Evolutionary conservation across 768 basidiomycete genomes (phyloP).

Genomic region (Tulasnella sp.): DNA sequence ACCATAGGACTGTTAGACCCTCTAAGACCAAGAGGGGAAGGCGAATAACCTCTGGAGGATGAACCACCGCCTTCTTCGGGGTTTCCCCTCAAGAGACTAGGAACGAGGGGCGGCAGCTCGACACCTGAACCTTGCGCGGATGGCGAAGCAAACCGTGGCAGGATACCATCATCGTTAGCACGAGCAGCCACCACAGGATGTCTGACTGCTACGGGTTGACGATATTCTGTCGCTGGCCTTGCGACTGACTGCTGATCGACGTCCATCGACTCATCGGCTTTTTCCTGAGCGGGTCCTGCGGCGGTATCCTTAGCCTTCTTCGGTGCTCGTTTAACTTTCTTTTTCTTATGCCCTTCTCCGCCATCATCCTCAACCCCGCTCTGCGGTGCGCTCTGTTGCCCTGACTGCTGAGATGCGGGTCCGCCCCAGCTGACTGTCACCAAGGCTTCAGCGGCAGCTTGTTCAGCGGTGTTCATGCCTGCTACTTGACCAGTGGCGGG

Average conservation of each 20-base stretch:
- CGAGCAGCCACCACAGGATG: constrained; percentile 11
- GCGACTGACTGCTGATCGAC: not conserved
- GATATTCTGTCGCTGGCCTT: not conserved
- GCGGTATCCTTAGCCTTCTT: constrained; percentile 22
- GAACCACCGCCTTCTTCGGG: not conserved
- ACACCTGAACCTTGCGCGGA: constrained; percentile 13
- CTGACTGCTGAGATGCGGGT: constrained; percentile 28
- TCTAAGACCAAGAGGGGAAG: not conserved
- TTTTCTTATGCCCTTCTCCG: constrained; percentile 32
- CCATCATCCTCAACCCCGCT: constrained; percentile 47
- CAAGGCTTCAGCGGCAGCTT: constrained; percentile 84
- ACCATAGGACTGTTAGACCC: constrained; percentile 21
- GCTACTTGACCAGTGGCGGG: not conserved
- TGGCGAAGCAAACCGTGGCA: constrained; percentile 21
- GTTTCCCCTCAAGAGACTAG: constrained; percentile 3
- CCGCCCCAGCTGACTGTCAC: constrained; percentile 67
- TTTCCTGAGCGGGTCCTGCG: constrained; percentile 16
- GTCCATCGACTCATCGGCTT: constrained; percentile 27
- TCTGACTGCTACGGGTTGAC: not conserved
- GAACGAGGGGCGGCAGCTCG: constrained; percentile 20
- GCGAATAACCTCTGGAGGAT: constrained; percentile 20
- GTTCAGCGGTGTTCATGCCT: constrained; percentile 56
- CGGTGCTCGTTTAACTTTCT: constrained; percentile 23
- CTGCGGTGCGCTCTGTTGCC: constrained; percentile 39
- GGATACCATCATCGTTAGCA: constrained; percentile 1